phyloP scores from a whole-genome alignment of 192 early-diverging fungal species.

The Borealophlyctis nickersoniae region DNA sequence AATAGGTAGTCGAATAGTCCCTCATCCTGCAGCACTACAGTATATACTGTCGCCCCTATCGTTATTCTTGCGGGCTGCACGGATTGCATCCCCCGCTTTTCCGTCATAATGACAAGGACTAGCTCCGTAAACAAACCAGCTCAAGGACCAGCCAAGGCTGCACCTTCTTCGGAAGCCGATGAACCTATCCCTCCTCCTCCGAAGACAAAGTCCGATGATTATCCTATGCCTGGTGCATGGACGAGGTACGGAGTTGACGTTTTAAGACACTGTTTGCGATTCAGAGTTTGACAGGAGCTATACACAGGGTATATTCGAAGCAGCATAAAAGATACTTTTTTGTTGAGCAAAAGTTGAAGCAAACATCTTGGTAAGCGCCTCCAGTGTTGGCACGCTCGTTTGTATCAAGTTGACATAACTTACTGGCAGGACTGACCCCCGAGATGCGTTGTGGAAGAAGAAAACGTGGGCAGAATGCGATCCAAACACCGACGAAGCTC shows the following conservation, averaged over 20 bases:
- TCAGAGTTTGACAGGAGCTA: neutral
- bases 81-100: too few species aligned
- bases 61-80: too few species aligned
- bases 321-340: neutral
- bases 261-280: neutral
- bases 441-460: neutral
- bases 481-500: neutral
- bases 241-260: neutral
- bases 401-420: too few species aligned
- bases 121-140: too few species aligned
- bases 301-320: neutral
- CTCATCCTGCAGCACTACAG: too few species aligned
- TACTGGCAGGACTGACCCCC: neutral
- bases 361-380: neutral
- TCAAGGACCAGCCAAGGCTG: too few species aligned
- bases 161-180: too few species aligned
- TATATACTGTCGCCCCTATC: too few species aligned
- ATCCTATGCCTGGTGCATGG: neutral
- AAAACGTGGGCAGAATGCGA: neutral
- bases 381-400: too few species aligned
- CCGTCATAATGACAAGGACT: too few species aligned
- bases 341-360: neutral
- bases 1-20: too few species aligned
- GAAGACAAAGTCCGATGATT: neutral
- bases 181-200: neutral